Conservation (phyloP, 495 filamentous ascomycete genomes). For the Oleoguttula mirabilis region DNA sequence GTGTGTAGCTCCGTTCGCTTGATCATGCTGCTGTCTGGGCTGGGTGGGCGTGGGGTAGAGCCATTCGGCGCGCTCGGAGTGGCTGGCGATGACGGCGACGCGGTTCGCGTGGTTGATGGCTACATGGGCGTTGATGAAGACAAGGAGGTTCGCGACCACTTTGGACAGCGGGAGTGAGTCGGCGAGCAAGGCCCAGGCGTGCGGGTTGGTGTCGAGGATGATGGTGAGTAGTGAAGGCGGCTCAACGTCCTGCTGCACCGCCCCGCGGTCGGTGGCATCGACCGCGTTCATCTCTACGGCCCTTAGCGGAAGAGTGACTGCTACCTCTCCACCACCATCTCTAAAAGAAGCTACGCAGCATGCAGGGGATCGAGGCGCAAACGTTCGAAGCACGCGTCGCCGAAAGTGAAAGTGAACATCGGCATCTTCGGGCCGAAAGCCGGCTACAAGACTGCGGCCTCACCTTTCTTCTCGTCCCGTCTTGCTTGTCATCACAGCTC, state of each 20-base stretch:
- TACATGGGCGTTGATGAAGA: constrained; percentile 93
- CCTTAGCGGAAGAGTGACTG: too few species aligned
- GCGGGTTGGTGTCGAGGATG: constrained; percentile 91
- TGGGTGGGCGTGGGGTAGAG: constrained; percentile 56
- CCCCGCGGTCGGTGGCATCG: constrained; percentile 79
- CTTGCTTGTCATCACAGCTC: too few species aligned
- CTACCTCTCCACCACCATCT: too few species aligned
- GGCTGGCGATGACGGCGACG: constrained; percentile 83
- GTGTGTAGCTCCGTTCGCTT: constrained; percentile 29
- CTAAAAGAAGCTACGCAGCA: too few species aligned
- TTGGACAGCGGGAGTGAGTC: constrained; percentile 68
- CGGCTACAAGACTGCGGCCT: too few species aligned
- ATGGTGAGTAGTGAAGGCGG: constrained; percentile 80
- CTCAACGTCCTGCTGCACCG: constrained; percentile 46
- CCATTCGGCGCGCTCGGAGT: constrained; percentile 71
- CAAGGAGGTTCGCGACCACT: constrained; percentile 77
- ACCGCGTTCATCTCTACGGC: constrained; percentile 82
- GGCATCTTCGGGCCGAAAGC: too few species aligned
- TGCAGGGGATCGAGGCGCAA: too few species aligned
- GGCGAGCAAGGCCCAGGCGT: constrained; percentile 74
- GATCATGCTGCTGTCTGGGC: constrained; percentile 23
- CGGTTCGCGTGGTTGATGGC: constrained; percentile 86
- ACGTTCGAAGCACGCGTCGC: too few species aligned
- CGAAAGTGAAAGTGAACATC: too few species aligned
- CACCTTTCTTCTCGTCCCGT: too few species aligned